Base-by-base conservation (phyloP, 495 filamentous ascomycete genomes). In the Neurospora sp. region DNA sequence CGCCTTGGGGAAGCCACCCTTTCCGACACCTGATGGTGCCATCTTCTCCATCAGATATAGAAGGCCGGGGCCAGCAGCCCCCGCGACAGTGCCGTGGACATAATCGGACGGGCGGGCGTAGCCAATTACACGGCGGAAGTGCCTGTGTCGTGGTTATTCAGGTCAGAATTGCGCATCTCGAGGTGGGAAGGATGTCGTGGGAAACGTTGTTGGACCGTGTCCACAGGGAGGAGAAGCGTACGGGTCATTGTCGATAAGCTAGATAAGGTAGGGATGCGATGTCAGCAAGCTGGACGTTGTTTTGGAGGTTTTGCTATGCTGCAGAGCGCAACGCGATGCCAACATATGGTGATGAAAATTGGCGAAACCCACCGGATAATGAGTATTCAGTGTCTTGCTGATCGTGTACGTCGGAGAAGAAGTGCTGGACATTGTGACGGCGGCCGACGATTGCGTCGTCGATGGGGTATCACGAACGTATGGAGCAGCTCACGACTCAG, bases 221-320 rank as follows among this genome's bases (percentile, higher is more conserved):
- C 70, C 39, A 46, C 20, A 39, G 41, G 31, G 70, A 72, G n/a
- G 18, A 62, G 62, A 38, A 76, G 83, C 91, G 82, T 93, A 98
- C 95, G 95, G 95, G 84, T 98, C 95, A 85, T 90, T 94, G 86
- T 98, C 95, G 82, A 98, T 98, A 84, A 97, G 91, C 95, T 98
- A 66, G 54, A 66, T 35, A 66, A 66, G 54, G 54, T 1, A 66
- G 54, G 54, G 54, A 66, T 37, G 0, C 27, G 14, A 66, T 4
- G 54, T 66, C 31, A 66, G 54, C 54, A 16, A 35, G 6, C 27
- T 66, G 54, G 23, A 35, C 54, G 14, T 66, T 79, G 78, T 74
- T 76, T 76, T 44, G 72, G 62, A 69, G 69, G 38, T 75, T 37
- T 39, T 18, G 62, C 70, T 41, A 71, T 72, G 41, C 76, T 74